phyloP scores from a whole-genome alignment of 2,329 filamentous ascomycete species.

The Monosporascus sp. region DNA sequence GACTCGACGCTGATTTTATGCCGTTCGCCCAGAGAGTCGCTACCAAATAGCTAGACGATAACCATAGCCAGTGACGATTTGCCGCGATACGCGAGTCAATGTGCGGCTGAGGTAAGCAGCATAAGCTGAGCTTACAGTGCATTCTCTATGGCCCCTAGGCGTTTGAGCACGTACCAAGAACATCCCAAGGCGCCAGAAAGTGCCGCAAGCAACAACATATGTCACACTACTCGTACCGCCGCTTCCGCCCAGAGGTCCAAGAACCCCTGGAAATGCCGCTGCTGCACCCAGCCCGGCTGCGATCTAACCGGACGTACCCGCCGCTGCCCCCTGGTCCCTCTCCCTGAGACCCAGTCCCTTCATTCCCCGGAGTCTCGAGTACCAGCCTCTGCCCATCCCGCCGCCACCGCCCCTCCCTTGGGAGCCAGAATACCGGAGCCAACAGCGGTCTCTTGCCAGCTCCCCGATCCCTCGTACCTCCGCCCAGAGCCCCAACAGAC shows the following conservation, averaged over 20 bases:
- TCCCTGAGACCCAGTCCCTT: constrained; percentile 3
- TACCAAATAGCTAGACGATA: too few relatives aligned
- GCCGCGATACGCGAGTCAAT: too few relatives aligned
- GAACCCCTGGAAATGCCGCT: constrained; percentile 1
- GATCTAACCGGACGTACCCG: constrained; percentile 5
- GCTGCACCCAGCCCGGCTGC: constrained; percentile 1
- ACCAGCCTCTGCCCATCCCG: constrained; percentile 11
- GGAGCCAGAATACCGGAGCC: constrained; percentile 1
- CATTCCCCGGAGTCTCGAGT: neutral
- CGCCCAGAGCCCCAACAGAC: constrained; percentile 4
- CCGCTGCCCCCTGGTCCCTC: constrained; percentile 10
- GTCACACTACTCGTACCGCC: constrained; percentile 8
- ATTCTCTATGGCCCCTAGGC: too few relatives aligned
- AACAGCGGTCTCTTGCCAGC: neutral
- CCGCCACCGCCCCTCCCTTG: constrained; percentile 12
- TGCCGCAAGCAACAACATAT: neutral
- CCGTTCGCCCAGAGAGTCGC: too few relatives aligned
- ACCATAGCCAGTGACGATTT: too few relatives aligned
- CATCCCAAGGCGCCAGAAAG: neutral
- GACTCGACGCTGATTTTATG: too few relatives aligned
- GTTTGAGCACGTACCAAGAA: neutral
- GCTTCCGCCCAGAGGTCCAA: constrained; percentile 15
- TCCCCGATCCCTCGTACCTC: neutral
- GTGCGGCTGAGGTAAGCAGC: too few relatives aligned
- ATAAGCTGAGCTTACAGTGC: too few relatives aligned